These are phyloP conservation scores for Eustoma russellianum DNA, from an alignment of 257 asterid species.

Conservation along the genomic window DNA sequence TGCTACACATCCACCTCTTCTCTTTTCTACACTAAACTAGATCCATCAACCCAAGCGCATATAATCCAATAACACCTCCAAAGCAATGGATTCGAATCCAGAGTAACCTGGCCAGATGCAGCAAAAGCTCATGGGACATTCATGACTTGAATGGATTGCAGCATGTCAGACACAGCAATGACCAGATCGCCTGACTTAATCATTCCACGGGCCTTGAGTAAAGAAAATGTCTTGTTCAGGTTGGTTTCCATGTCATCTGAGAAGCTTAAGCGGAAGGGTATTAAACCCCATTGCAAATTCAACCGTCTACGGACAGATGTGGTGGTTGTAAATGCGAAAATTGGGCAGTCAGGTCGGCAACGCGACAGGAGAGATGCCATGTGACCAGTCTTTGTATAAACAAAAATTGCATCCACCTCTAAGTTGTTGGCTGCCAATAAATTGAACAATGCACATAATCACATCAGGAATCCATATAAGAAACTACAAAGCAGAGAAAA, in stretches of 20 bases:
- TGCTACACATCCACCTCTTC: not conserved
- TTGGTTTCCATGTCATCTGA: constrained; percentile 95
- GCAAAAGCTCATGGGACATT: constrained; percentile 54
- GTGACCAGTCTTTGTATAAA: constrained; percentile 81
- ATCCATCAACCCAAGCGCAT: not conserved
- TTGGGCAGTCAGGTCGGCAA: constrained; percentile 96
- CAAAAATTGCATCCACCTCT: constrained; percentile 90
- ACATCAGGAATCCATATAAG: no score
- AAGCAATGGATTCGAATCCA: not conserved
- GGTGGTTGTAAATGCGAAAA: constrained; percentile 76
- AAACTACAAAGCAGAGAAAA: no score
- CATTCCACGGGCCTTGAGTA: constrained; percentile 95
- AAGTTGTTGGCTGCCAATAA: constrained; percentile 73
- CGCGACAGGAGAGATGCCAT: constrained; percentile 98
- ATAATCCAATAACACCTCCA: not conserved
- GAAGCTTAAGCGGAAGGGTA: constrained; percentile 86
- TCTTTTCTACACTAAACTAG: constrained; percentile 2
- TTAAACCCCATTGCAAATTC: constrained; percentile 95
- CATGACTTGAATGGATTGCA: constrained; percentile 98
- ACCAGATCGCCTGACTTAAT: constrained; percentile 87
- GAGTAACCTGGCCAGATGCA: not conserved
- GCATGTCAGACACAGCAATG: constrained; percentile 88
- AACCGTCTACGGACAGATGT: constrained; percentile 84
- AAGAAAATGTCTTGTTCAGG: constrained; percentile 78
- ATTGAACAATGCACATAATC: no score